Evolutionary conservation across 164 flowering plant species (phyloP).

Genomic region (Liquidambar formosana): DNA sequence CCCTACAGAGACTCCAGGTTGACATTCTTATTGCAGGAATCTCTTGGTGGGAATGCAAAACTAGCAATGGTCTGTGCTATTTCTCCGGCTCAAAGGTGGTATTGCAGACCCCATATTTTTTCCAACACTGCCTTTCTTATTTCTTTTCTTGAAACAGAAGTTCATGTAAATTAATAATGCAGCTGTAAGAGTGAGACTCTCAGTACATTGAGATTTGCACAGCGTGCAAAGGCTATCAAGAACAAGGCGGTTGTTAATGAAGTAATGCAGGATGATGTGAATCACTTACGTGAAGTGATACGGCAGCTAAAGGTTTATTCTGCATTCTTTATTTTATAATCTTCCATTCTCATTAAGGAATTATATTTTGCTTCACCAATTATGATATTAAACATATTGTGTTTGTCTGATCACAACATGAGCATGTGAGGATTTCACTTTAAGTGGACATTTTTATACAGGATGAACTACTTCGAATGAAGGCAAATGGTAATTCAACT

Average conservation of each 20-base stretch:
- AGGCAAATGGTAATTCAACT: slow-evolving; percentile 51
- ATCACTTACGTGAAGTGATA: slow-evolving; percentile 81
- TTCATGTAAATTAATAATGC: slow-evolving; percentile 25
- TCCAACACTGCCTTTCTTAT: neutral
- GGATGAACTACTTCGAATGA: slow-evolving; percentile 89
- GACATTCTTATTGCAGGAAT: slow-evolving; percentile 95
- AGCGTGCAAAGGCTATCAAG: slow-evolving; percentile 93
- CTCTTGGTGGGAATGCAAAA: slow-evolving; percentile 98
- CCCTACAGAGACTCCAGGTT: slow-evolving; percentile 96
- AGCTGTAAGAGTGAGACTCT: slow-evolving; percentile 93
- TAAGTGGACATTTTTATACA: slow-evolving; percentile 26
- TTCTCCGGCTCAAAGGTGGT: slow-evolving; percentile 85
- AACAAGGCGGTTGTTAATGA: slow-evolving; percentile 96
- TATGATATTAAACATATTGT: neutral
- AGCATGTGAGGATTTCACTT: neutral
- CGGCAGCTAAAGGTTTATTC: slow-evolving; percentile 72
- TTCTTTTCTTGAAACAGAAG: slow-evolving; percentile 7
- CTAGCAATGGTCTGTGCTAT: slow-evolving; percentile 96
- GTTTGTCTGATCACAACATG: neutral
- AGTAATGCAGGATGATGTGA: slow-evolving; percentile 88
- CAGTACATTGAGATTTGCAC: slow-evolving; percentile 95
- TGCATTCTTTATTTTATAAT: neutral
- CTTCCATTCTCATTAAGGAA: neutral
- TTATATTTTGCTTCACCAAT: too few species aligned
- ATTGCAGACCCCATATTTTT: neutral